Evolutionary conservation across 306 rosid genomes (phyloP).

Genomic region (Vigna nakashimae): DNA sequence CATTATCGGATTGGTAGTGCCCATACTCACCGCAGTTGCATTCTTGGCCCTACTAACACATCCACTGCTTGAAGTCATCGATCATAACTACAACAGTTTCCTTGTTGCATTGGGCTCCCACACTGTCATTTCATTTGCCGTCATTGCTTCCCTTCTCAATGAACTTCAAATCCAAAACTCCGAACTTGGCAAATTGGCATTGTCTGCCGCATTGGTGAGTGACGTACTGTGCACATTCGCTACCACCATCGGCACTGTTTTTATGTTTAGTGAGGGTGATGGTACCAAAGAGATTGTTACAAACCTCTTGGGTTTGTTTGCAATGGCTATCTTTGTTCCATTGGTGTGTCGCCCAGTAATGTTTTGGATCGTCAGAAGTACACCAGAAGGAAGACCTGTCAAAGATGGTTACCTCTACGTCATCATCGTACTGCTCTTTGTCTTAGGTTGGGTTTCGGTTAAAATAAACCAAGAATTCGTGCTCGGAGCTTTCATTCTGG

Average conservation of each 20-base stretch:
- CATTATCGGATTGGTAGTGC: slow-evolving; percentile 20
- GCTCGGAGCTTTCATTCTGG: slow-evolving; percentile 65
- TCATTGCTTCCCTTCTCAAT: slow-evolving; percentile 40
- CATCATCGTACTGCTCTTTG: slow-evolving; percentile 46
- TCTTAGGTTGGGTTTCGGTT: slow-evolving; percentile 34
- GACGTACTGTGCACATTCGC: slow-evolving; percentile 32
- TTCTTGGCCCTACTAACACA: background rate
- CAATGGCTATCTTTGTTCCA: background rate
- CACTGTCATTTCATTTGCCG: slow-evolving; percentile 47
- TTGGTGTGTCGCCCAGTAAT: slow-evolving; percentile 50
- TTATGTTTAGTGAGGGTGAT: background rate
- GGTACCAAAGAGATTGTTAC: fast-evolving
- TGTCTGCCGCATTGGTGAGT: slow-evolving; percentile 58
- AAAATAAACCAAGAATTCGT: slow-evolving; percentile 36
- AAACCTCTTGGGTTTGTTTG: background rate
- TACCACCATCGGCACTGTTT: background rate
- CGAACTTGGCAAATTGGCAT: slow-evolving; percentile 54
- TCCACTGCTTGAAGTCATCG: fast-evolving
- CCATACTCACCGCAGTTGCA: background rate
- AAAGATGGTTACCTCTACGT: slow-evolving; percentile 36
- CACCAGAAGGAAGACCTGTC: slow-evolving; percentile 67
- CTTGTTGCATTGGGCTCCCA: slow-evolving; percentile 30
- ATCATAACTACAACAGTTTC: background rate
- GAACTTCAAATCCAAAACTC: slow-evolving; percentile 59
- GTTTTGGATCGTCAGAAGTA: slow-evolving; percentile 57